A percentile compares a stretch with the other conserved stretches of the same genome.
phyloP scores from a whole-genome alignment of 176 grass and related monocot species.

The Ananas comosus region DNA sequence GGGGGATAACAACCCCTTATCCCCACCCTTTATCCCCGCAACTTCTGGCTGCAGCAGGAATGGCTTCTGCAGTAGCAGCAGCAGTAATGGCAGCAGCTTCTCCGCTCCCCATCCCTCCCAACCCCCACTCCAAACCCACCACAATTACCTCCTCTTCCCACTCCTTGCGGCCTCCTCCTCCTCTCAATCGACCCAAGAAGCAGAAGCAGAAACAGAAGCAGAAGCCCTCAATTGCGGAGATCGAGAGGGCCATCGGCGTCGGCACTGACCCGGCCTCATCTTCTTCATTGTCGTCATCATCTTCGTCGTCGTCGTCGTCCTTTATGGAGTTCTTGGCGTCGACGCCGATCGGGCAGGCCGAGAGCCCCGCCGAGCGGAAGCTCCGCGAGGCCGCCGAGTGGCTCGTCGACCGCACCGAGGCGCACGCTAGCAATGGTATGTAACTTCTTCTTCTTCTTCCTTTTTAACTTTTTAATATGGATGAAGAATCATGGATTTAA shows the following conservation, averaged over 20 bases:
- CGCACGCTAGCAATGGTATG: constrained; percentile 35
- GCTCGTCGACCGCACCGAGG: constrained; percentile 59
- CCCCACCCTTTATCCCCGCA: too few species aligned
- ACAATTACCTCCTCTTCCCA: not conserved
- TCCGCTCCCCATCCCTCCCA: too few species aligned
- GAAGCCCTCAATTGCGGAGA: constrained; percentile 50
- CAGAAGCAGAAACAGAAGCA: too few species aligned
- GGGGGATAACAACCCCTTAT: too few species aligned
- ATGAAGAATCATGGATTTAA: too few species aligned
- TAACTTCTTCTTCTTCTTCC: not conserved
- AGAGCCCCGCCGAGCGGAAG: constrained; percentile 44
- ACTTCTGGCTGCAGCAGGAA: too few species aligned
- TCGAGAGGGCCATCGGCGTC: constrained; percentile 65
- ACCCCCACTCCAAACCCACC: too few species aligned
- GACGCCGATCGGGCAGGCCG: constrained; percentile 54
- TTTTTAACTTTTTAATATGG: too few species aligned
- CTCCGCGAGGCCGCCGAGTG: constrained; percentile 74
- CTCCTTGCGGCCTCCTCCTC: not conserved
- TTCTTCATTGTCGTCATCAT: constrained; percentile 20
- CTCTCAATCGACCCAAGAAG: too few species aligned
- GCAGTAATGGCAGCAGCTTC: too few species aligned
- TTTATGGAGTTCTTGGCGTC: constrained; percentile 49
- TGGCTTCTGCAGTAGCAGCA: too few species aligned
- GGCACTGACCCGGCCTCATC: constrained; percentile 18
- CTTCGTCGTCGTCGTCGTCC: constrained; percentile 27